Evolutionary conservation across 2,329 filamentous ascomycete species (phyloP), one percentile per base, ranked within the genome.

Genomic region (Sclerotinia borealis): DNA sequence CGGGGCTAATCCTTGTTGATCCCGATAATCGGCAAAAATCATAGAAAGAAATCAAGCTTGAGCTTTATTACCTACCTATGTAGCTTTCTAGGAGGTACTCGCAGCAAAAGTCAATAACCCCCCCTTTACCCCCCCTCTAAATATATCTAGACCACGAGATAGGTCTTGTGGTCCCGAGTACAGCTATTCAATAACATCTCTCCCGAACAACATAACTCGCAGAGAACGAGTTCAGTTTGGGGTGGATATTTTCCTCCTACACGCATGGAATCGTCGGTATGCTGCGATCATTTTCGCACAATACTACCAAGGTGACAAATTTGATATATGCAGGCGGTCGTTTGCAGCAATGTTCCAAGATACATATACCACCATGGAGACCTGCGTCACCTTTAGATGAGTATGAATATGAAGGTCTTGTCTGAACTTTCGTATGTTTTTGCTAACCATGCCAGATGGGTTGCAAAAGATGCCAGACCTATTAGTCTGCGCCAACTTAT

Each of bases 401-500:
- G 85, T 88, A 63, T 58, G 60, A 39, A 39, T 31, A 39, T 34
- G 37, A 77, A 69, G 82, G 49, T 61, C 34, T n/a, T 15, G 9
- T 50, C 11, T 3, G 9, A n/a, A 8, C 17, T 36, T 10, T 43
- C 54, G 7, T 15, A 48, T 22, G 27, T 51, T 47, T 45, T 62
- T 61, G 63, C 66, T 70, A 19, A 68, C 60, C 39, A 43, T 43
- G 19, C 27, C 70, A 96, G 92, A 81, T 98, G 93, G 92, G 93
- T 97, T 59, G 88, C 90, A 67, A 91, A 89, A 72, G 92, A 96
- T 75, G 93, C 93, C 55, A 85, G 92, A 59, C 95, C 95, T n/a
- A 97, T 99, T 74, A 96, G 92, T 78, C 80, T 99, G 71, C 90
- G 95, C 64, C 95, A 98, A 78, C 84, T 99, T 72, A 98, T 96